Conservation (phyloP, 176 grass and related monocot genomes). For the Eragrostis curvula region DNA sequence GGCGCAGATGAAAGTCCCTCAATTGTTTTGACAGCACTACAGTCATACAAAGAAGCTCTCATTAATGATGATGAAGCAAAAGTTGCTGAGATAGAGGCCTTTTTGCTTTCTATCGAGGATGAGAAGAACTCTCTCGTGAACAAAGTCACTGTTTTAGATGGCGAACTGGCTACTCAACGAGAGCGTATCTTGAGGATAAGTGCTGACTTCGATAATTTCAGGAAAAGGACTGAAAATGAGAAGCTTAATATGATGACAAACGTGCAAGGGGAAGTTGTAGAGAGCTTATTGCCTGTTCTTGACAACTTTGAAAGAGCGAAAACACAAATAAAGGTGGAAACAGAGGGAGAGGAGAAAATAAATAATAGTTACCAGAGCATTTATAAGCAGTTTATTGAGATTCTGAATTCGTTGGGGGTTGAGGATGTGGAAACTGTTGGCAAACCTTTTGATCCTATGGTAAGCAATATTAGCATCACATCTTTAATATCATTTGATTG, state of each 20-base stretch:
- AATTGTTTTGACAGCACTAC: conserved; percentile 52
- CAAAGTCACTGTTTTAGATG: conserved; percentile 63
- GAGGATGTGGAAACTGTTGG: conserved; percentile 84
- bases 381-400: conserved; percentile 94
- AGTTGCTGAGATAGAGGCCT: conserved; percentile 71
- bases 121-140: conserved; percentile 66
- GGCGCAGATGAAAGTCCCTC: conserved; percentile 58
- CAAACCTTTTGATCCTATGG: conserved; percentile 90
- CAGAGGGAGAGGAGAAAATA: conserved; percentile 80
- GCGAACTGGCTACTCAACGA: conserved; percentile 66
- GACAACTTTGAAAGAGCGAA: conserved; percentile 99
- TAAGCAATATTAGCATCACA: conserved; percentile 50
- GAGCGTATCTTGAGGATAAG: conserved; percentile 86
- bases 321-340: conserved; percentile 94
- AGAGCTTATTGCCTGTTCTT: conserved; percentile 89
- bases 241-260: conserved; percentile 90
- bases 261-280: conserved; percentile 89
- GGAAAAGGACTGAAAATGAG: conserved; percentile 92
- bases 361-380: conserved; percentile 96
- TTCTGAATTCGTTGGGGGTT: conserved; percentile 76
- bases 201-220: conserved; percentile 95
- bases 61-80: conserved; percentile 58
- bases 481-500: conserved; percentile 5
- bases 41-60: conserved; percentile 85
- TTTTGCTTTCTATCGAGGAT: conserved; percentile 77